Evolutionary conservation across 768 basidiomycete genomes (phyloP), one percentile per base, ranked within the genome.

Genomic region (Termitomyces sp.): DNA sequence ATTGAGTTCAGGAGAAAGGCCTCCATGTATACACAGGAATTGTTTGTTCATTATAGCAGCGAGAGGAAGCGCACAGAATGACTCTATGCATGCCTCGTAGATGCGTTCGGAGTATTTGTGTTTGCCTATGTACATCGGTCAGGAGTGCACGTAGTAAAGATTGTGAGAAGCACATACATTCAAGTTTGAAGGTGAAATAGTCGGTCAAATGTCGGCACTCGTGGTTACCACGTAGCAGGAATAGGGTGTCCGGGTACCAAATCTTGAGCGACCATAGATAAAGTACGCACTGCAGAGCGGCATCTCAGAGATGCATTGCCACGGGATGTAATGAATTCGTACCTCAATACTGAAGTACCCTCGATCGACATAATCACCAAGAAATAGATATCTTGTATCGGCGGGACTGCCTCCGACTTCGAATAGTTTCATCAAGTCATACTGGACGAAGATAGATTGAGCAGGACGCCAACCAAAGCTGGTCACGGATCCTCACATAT

Each of bases 41-140:
- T 98, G 97, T 70, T 98, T 98, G 79, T 99, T 99, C 96, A 98
- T 98, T 68, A 99, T 73, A 33, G 97, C 97, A 1, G 96, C 96
- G 9, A 99, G 82, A 2, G 97, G 97, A 0, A 99, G 82, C 0
- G 91, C 82, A 69, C 95, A 98, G 79, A 99, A 98, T 0, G 93
- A 93, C 30, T 97, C 92, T 94, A 98, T 96, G 81, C 93, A 95
- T 27, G 93, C 94, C 60, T 99, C 94, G 71, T 99, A 99, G 60
- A 99, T 84, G 26, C 87, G 86, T 65, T 98, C 96, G 8, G 93
- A 94, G 74, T 99, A 99, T 77, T 98, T 98, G 79, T 98, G 97
- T 75, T 96, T 96, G 80, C 95, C 94, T 97, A 68, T 26, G n/a
- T 39, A 40, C 6, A n/a, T 52, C 51, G 26, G 9, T 52, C 12